Percentiles rank a stretch among this genome's conserved stretches.
Conservation (phyloP, 2,329 filamentous ascomycete genomes). For the Aspergillus cejpii region DNA sequence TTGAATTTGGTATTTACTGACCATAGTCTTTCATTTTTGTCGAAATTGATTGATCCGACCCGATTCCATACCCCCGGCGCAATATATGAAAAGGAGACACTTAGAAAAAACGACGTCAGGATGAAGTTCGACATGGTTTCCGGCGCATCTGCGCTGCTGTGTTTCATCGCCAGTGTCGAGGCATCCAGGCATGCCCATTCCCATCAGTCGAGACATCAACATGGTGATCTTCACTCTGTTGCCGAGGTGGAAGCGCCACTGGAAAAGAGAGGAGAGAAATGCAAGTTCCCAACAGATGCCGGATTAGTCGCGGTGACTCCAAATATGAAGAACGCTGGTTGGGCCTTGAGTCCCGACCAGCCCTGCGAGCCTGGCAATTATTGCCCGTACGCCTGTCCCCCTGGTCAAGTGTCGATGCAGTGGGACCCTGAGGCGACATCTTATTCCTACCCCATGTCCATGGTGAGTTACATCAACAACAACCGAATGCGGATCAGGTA, state of each 20-base stretch:
- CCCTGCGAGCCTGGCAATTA: constrained; percentile 60
- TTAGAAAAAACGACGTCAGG: constrained; percentile 7
- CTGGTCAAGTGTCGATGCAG: constrained; percentile 70
- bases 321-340: constrained; percentile 59
- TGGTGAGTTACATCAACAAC: constrained; percentile 48
- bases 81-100: constrained; percentile 1
- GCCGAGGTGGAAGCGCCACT: constrained; percentile 29
- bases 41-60: not conserved
- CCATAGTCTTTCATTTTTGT: constrained; percentile 19
- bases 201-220: constrained; percentile 4
- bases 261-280: constrained; percentile 52
- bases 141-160: constrained; percentile 32
- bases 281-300: constrained; percentile 59
- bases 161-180: constrained; percentile 34
- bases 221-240: constrained; percentile 11
- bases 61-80: not conserved
- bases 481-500: not conserved
- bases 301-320: constrained; percentile 65
- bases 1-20: constrained; percentile 10
- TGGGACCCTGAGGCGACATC: constrained; percentile 64
- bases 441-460: constrained; percentile 64
- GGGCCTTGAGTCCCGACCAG: constrained; percentile 73
- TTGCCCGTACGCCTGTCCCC: constrained; percentile 69
- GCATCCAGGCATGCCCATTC: constrained; percentile 31
- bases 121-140: constrained; percentile 34